Base-by-base conservation (phyloP, 2,329 filamentous ascomycete species). In the Dactylellina haptotyla region DNA sequence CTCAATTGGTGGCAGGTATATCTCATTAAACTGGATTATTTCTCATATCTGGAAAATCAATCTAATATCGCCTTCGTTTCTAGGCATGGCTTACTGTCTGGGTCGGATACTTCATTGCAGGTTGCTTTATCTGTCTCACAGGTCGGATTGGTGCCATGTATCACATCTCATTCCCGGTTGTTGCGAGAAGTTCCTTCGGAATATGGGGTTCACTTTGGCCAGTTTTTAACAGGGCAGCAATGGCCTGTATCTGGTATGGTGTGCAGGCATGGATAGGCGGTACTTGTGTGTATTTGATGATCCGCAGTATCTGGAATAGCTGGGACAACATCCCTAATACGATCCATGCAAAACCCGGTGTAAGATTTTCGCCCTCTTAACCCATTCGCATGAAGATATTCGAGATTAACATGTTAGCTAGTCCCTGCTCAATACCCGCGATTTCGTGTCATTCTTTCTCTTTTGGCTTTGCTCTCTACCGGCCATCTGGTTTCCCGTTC, bases 111-210 rank as follows among this genome's bases (percentile, higher is more conserved):
- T 84, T 87, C 39, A 88, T 96, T 75, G 87, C 92, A 0, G 91
- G 85, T 30, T 83, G 82, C 79, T 96, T 97, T 81, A 85, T 96
- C 75, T 90, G 88, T 78, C 75, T 89, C 75, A 96, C 91, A 4
- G 92, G 91, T 76, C 88, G 92, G 53, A 93, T 96, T 54, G 93
- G 93, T 69, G 91, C 93, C 6, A 87, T 86, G 18, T 97, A 97
- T 80, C 92, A 97, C 80, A 91, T 97, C 76, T 90, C 91, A 0
- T 97, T 97, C 80, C 92, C 93, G 0, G 91, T 97, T 34, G 88
- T 90, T 30, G 87, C 85, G 76, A 85, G 93, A 64, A 85, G 91
- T 0, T 92, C 89, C 0, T 97, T 96, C 78, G 93, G 93, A 12
- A 90, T 96, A 64, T 97, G 91, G 90, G 64, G 69, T 46, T 73